phyloP scores from a whole-genome alignment of 2,329 filamentous ascomycete species.

The Chrysoporthe austroafricana region DNA sequence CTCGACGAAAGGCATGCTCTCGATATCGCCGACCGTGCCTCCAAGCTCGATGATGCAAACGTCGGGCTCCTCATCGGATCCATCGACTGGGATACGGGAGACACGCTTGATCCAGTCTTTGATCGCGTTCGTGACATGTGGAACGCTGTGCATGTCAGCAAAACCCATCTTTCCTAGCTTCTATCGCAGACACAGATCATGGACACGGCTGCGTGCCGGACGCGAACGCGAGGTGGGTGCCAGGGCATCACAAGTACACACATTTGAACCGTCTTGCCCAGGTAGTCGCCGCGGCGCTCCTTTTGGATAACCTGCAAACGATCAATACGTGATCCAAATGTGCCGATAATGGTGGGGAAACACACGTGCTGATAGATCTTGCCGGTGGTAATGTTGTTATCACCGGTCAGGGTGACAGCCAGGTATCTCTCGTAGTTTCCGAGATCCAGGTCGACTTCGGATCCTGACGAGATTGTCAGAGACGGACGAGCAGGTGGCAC shows the following conservation, averaged over 20 bases:
- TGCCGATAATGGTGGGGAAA: constrained; percentile 46
- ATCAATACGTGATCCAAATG: constrained; percentile 12
- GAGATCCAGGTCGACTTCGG: constrained; percentile 55
- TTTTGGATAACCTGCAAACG: constrained; percentile 50
- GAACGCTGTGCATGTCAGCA: constrained; percentile 54
- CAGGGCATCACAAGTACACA: constrained; percentile 28
- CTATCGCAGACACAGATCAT: not conserved
- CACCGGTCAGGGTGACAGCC: constrained; percentile 76
- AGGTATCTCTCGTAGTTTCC: constrained; percentile 72
- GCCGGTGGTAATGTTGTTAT: constrained; percentile 97
- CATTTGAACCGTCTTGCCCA: constrained; percentile 87
- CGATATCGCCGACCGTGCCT: constrained; percentile 69
- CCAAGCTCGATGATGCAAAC: constrained; percentile 78
- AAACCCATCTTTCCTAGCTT: not conserved
- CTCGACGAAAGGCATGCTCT: constrained; percentile 86
- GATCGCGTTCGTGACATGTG: constrained; percentile 89
- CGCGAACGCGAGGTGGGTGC: not conserved
- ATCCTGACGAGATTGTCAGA: constrained; percentile 25
- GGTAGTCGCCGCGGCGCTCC: constrained; percentile 70
- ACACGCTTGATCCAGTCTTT: constrained; percentile 92
- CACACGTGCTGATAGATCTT: constrained; percentile 94
- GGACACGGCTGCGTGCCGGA: not conserved
- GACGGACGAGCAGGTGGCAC: not conserved
- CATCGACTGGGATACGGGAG: constrained; percentile 82
- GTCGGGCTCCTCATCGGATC: constrained; percentile 80